Base-by-base conservation (phyloP, 2,329 filamentous ascomycete genomes). In the Paracamarosporium sp. region DNA sequence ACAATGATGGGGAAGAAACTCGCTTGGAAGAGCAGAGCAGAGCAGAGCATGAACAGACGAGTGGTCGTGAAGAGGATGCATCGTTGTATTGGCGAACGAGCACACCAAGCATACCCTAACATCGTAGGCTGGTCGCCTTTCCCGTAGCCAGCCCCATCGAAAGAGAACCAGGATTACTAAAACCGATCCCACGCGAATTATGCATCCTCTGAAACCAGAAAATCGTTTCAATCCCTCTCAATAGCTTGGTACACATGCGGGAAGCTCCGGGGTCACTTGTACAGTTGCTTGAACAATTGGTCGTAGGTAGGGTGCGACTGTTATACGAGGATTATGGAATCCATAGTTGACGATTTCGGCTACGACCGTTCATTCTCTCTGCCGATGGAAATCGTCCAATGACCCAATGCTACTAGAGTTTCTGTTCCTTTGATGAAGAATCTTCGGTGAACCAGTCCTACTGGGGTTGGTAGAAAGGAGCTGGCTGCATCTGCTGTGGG, bases 381-480 rank as follows among this genome's bases (percentile, higher is more conserved):
- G 17, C 22, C 36, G 17, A 22, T 7, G 36, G 17, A 11, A 40
- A 20, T 11, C 17, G 36, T 22, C 17, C 17, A 17, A 40, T 20
- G 11, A 17, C 36, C 36, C 36, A 40, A 20, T 40, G 36, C 36
- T 5, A 5, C 17, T 20, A 9, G 7, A 7, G 33, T 8, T 11
- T 6, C 17, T 40, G n/a, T 20, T 20, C n/a, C 43, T 30, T 28
- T 5, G 27, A 15, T 3, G 2, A 8, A 11, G 20, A 3, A 13
- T 5, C 22, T 17, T 27, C 24, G n/a, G 5, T 17, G 9, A 4
- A 9, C 33, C 35, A 15, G 22, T 20, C 12, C 52, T 69, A 77
- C 64, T 78, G 73, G 25, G 71, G 61, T 6, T 68, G 73, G 57
- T 93, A 96, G 79, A 90, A 96, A 5, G 68, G 67, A n/a, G 67